Base-by-base conservation (phyloP, 106 monocot species). In the Chionographis japonica region DNA sequence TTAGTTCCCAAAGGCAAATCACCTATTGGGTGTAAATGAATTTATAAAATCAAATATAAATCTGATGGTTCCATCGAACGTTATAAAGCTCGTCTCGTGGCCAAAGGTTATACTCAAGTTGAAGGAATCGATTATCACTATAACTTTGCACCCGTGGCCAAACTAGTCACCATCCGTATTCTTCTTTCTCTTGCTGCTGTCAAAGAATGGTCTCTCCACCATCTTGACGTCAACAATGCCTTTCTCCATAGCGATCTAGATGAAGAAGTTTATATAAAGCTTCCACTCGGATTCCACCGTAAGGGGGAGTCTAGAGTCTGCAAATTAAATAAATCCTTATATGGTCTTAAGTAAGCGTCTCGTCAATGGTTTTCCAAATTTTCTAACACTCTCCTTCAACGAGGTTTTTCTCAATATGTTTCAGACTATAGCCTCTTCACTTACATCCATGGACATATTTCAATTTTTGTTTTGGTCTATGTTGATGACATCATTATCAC, bases 11-110 rank as follows among this genome's bases (percentile, higher is more conserved):
- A 41, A 40, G 39, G 41, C 3, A 63, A 63, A 63, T 11, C 12
- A 63, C 41, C 13, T 41, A 41, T 63, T 63, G 16, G 63, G n/a
- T 63, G 2, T 63, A 63, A 63, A 64, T 49, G 64, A 18, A 14
- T 50, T 2, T 64, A 64, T n/a, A 64, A 64, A 37, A 61, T 61
- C 15, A 61, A 56, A 56, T 61, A 39, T 37, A 7, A 17, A 36
- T 40, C 1, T 61, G 61, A 61, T 37, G 61, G 61, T 27, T 61
- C 61, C 15, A 61, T 61, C 10, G 39, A 15, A 15, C 8, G 37
- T 8, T 37, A 61, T 61, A 37, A 61, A n/a, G n/a, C n/a, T n/a
- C n/a, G n/a, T n/a, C n/a, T n/a, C n/a, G n/a, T n/a, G n/a, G n/a
- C n/a, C n/a, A n/a, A n/a, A n/a, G n/a, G n/a, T n/a, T n/a, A n/a